These are phyloP conservation scores for Trichoderma citrinoviride DNA, from an alignment of 2,329 filamentous ascomycete genomes.

Conservation along the genomic window DNA sequence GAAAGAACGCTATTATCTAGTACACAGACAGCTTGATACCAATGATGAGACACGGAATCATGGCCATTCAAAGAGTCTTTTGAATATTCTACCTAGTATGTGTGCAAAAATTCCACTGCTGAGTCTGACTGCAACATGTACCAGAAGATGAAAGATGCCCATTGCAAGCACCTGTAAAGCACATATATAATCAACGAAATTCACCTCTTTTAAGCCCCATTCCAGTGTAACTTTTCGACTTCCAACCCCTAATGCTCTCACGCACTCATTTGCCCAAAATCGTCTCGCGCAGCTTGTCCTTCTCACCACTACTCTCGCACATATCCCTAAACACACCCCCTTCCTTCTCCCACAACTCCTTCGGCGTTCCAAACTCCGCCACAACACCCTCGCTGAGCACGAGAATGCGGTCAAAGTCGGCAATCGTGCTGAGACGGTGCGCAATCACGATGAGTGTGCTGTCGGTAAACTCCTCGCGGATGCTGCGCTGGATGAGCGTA, in stretches of 20 bases:
- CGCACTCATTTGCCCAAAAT: conserved; percentile 35
- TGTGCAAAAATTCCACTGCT: not conserved
- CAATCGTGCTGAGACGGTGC: conserved; percentile 72
- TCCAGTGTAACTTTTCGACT: not conserved
- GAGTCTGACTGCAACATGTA: not conserved
- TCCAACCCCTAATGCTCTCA: not conserved
- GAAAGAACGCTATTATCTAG: not conserved
- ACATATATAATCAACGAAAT: not conserved
- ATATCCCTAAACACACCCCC: conserved; percentile 59
- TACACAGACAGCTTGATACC: not conserved
- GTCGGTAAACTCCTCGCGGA: conserved; percentile 68
- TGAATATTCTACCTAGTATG: not conserved
- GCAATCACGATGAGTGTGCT: conserved; percentile 72
- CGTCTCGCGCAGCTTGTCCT: conserved; percentile 49
- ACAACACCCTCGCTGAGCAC: conserved; percentile 67
- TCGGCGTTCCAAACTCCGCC: conserved; percentile 65
- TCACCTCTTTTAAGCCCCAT: not conserved
- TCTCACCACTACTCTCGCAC: conserved; percentile 61
- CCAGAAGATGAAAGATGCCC: not conserved
- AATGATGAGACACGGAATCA: conserved; percentile 8
- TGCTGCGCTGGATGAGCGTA: conserved; percentile 67
- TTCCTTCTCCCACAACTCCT: conserved; percentile 56
- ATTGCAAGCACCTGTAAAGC: not conserved
- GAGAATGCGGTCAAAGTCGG: conserved; percentile 71
- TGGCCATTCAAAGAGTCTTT: not conserved